Evolutionary conservation across 192 early-diverging fungal genomes (phyloP).

Genomic region (Anaeromyces robustus): DNA sequence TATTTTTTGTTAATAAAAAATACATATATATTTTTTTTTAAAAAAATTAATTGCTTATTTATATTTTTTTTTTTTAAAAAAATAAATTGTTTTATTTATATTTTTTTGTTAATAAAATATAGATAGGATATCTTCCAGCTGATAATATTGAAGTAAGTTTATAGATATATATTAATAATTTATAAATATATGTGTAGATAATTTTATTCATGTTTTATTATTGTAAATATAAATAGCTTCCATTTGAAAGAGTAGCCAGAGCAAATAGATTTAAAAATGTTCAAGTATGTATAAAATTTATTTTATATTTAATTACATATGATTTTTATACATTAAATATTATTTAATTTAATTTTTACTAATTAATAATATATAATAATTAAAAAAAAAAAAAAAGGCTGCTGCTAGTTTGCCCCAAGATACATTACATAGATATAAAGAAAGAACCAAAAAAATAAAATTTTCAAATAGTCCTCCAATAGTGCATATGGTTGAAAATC

Average conservation of each 20-base stretch:
- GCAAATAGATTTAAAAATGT: not conserved
- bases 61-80: too few relatives aligned
- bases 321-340: too few relatives aligned
- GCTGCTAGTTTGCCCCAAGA: not conserved
- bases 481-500: not conserved
- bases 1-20: too few relatives aligned
- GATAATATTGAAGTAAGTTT: constrained; percentile 62
- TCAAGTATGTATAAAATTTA: not conserved
- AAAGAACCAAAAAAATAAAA: not conserved
- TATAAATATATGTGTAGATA: too few relatives aligned
- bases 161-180: too few relatives aligned
- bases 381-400: not conserved
- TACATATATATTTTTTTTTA: too few relatives aligned
- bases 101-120: not conserved
- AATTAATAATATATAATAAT: not conserved
- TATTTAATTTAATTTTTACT: too few relatives aligned
- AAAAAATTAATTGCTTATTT: too few relatives aligned
- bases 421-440: not conserved
- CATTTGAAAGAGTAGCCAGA: not conserved
- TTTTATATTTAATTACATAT: too few relatives aligned
- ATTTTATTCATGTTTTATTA: too few relatives aligned
- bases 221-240: not conserved
- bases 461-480: not conserved
- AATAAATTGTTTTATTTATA: too few relatives aligned
- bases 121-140: constrained; percentile 64